Conservation (phyloP, 2,329 filamentous ascomycete genomes). For the Colletotrichum spinosum region DNA sequence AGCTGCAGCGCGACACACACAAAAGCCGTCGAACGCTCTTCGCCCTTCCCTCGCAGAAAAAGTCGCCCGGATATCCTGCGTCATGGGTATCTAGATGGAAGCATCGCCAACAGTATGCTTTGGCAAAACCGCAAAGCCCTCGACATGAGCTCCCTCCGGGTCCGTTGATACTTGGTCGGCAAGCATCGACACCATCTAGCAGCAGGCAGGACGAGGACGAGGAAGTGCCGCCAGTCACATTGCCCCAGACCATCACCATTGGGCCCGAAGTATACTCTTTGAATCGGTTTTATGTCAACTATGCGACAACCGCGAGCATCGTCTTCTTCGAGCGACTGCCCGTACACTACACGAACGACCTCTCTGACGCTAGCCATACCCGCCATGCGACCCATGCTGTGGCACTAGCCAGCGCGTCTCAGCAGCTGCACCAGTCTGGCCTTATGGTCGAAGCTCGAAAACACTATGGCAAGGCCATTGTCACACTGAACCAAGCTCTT, state of each 20-base stretch:
- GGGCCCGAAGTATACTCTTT: conserved; percentile 12
- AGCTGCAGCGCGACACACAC: conserved; percentile 7
- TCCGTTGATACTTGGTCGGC: neutral
- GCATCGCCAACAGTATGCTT: neutral
- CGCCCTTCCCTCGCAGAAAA: neutral
- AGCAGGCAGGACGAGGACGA: neutral
- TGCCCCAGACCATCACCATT: neutral
- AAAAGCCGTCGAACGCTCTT: neutral
- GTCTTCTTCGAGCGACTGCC: conserved; percentile 20
- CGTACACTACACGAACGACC: conserved; percentile 15
- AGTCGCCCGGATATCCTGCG: neutral
- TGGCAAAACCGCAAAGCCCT: neutral
- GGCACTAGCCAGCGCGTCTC: conserved; percentile 26
- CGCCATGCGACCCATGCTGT: conserved; percentile 30
- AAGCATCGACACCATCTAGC: neutral
- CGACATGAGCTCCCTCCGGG: neutral
- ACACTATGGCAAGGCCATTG: conserved; percentile 29
- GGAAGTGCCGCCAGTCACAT: neutral
- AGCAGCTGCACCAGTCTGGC: conserved; percentile 16
- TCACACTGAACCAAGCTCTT: conserved; percentile 8
- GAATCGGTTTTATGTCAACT: conserved; percentile 20
- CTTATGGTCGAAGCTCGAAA: conserved; percentile 22
- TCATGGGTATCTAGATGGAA: conserved; percentile 25
- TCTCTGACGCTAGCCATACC: conserved; percentile 15
- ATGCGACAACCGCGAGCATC: conserved; percentile 16